Base-by-base conservation (phyloP, 306 rosid genomes). In the Malus sieversii region DNA sequence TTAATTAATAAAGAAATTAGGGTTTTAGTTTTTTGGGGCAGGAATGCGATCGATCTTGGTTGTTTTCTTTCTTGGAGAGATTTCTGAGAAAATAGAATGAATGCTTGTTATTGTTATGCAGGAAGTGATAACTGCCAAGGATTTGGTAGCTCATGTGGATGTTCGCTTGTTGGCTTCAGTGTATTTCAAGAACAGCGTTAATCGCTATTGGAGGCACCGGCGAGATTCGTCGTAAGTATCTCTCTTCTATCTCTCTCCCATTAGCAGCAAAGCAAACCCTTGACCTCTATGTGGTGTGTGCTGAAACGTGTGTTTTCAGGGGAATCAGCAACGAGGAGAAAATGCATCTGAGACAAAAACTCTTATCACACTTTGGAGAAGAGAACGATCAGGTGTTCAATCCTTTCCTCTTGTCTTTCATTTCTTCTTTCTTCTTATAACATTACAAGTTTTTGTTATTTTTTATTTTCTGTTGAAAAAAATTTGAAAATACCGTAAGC, bases 251-350 rank as follows among this genome's bases (percentile, higher is more conserved):
- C 25, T 45, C 38, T 52, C 63, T 61, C 40, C 40, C 61, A 58
- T 60, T 20, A 10, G 48, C 55, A 65, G 66, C 52, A 45, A 45
- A 45, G 52, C 52, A 45, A 45, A 12, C 15, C 15, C 52, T 45
- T 45, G 15, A 45, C 15, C 67, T 14, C 15, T 62, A 10, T 62
- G 20, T 62, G n/a, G 16, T 18, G 16, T 27, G 10, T 30, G 32
- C 20, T 10, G 40, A 35, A 35, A 35, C 40, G 35, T 60, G 61
- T 85, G 25, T 73, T 71, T 85, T 70, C 92, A 95, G 98, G 75
- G 97, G 97, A 53, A 89, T 95, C 72, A 82, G 88, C 87, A 92
- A 83, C 20, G 97, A 86, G 85, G 97, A 95, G 93, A 95, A 95
- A 85, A 65, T 71, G 48, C 92, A 95, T 83, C 83, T 92, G 76